Evolutionary conservation across 805 yeast species (phyloP).

Genomic region (Wickerhamomyces rabaulensis): DNA sequence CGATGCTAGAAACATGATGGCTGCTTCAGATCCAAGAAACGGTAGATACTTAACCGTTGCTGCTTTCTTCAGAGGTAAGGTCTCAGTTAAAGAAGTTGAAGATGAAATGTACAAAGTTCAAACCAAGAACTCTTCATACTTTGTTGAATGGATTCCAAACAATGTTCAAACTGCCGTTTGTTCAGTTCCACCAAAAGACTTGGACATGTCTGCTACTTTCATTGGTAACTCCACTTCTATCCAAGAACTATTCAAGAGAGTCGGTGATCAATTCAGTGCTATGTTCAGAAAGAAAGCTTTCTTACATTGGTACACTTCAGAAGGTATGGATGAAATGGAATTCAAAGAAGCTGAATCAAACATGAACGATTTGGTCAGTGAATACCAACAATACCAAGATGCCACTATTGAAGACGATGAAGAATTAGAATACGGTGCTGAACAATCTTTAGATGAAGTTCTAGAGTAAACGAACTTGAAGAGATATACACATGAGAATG

Average conservation of each 20-base stretch:
- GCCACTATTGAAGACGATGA: conserved; percentile 83
- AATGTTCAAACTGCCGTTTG: conserved; percentile 99
- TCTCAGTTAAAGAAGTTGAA: conserved; percentile 95
- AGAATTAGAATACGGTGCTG: conserved; percentile 27
- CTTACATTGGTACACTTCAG: conserved; percentile 99
- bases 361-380: conserved; percentile 94
- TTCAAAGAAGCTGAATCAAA: conserved; percentile 98
- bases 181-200: conserved; percentile 84
- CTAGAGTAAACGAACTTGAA: conserved; percentile 17
- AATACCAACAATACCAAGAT: conserved; percentile 92
- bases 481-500: not conserved
- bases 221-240: conserved; percentile 98
- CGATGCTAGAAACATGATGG: conserved; percentile 98
- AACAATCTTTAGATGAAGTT: conserved; percentile 26
- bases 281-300: conserved; percentile 99
- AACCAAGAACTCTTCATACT: conserved; percentile 90
- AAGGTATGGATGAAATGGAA: conserved; percentile 99
- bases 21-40: conserved; percentile 93
- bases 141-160: conserved; percentile 99
- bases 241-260: conserved; percentile 97
- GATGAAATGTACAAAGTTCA: conserved; percentile 91
- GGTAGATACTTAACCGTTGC: conserved; percentile 99
- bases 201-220: conserved; percentile 88
- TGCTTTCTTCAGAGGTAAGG: conserved; percentile 96
- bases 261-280: conserved; percentile 93